A percentile compares a stretch with the other conserved stretches of the same genome.
These are phyloP conservation scores for Hanseniaspora pseudoguilliermondii DNA, from an alignment of 805 yeast genomes.

Conservation along the genomic window DNA sequence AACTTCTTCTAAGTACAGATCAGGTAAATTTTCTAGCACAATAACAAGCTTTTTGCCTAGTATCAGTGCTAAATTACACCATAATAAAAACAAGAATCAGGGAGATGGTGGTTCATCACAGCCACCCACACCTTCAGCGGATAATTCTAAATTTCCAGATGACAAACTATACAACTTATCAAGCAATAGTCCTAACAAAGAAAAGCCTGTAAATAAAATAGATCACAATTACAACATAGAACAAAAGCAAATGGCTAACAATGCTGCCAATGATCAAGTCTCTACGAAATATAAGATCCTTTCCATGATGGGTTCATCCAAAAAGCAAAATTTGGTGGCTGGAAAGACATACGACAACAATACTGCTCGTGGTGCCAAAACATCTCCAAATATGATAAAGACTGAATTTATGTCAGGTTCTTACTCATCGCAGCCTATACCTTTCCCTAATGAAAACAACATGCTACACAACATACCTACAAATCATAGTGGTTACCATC, in stretches of 20 bases:
- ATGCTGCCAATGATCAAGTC: neutral
- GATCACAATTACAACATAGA: neutral
- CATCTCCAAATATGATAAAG: neutral
- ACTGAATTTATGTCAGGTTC: neutral
- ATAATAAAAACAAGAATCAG: constrained; percentile 17
- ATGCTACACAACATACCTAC: neutral
- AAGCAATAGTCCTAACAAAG: neutral
- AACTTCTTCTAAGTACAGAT: constrained; percentile 16
- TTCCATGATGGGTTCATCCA: constrained; percentile 12
- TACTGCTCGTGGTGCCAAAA: neutral
- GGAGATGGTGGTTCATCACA: neutral
- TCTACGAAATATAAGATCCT: constrained; percentile 9
- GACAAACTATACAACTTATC: neutral
- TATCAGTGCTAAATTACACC: constrained; percentile 27
- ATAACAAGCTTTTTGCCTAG: constrained; percentile 27
- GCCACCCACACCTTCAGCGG: constrained; percentile 5
- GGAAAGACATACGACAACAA: neutral
- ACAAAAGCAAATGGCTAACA: neutral
- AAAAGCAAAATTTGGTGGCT: neutral
- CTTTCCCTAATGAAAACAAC: constrained; percentile 2
- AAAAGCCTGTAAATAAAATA: neutral
- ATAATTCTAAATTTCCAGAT: neutral
- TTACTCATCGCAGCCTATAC: neutral
- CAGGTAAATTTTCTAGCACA: constrained; percentile 26
- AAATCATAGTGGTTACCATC: constrained; percentile 1